Percentiles rank a stretch among this genome's conserved stretches.
Conservation (phyloP, 306 rosid genomes). For the Corylus avellana region DNA sequence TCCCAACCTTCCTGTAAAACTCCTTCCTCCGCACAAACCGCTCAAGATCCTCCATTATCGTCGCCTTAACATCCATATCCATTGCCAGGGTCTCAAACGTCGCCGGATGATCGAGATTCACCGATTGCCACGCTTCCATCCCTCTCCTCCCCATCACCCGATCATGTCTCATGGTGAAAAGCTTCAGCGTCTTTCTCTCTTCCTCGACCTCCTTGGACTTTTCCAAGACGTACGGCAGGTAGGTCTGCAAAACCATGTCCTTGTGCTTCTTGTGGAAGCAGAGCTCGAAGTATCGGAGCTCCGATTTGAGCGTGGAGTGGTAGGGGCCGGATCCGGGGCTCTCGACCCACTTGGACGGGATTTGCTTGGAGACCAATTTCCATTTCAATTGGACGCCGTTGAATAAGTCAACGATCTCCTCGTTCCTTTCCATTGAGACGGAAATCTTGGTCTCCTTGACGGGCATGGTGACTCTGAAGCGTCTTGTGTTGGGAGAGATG, state of each 20-base stretch:
- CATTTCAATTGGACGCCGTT: conserved; percentile 23
- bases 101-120: conserved; percentile 22
- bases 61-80: conserved; percentile 25
- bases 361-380: conserved; percentile 20
- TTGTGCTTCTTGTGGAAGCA: conserved; percentile 28
- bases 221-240: conserved; percentile 26
- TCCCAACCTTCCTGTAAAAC: conserved; percentile 32
- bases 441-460: conserved; percentile 11
- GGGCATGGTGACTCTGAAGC: conserved; percentile 27
- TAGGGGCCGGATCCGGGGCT: not conserved
- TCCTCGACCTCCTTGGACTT: conserved; percentile 12
- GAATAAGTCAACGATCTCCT: conserved; percentile 23
- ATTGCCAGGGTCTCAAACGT: conserved; percentile 33
- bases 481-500: conserved; percentile 5
- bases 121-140: conserved; percentile 13
- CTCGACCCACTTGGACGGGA: not conserved
- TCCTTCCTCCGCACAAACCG: conserved; percentile 29
- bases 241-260: conserved; percentile 7
- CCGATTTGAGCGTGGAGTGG: not conserved
- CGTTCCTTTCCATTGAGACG: conserved; percentile 13
- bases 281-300: conserved; percentile 10
- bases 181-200: conserved; percentile 21
- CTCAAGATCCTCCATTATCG: conserved; percentile 28
- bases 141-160: not conserved
- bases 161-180: not conserved